Evolutionary conservation across 2,329 filamentous ascomycete genomes (phyloP).

Genomic region (Myriosclerotinia duriaeana): DNA sequence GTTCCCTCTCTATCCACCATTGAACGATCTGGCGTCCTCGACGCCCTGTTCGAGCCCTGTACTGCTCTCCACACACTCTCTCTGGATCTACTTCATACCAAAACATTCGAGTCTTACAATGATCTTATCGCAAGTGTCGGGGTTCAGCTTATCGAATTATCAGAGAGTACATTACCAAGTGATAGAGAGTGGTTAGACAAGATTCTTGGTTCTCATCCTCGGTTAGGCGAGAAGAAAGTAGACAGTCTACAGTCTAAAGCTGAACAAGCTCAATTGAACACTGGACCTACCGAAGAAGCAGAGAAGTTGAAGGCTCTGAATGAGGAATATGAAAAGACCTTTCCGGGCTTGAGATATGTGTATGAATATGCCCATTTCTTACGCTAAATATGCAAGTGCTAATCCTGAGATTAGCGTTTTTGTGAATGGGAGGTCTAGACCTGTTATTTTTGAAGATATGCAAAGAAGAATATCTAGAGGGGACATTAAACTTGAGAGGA

Average conservation of each 20-base stretch:
- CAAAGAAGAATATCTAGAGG: constrained; percentile 66
- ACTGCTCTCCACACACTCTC: constrained; percentile 70
- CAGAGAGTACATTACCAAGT: constrained; percentile 49
- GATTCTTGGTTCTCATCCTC: constrained; percentile 79
- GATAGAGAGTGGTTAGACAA: constrained; percentile 61
- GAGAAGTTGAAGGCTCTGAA: constrained; percentile 64
- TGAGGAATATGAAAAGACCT: constrained; percentile 72
- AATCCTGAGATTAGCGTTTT: constrained; percentile 60
- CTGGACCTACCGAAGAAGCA: constrained; percentile 55
- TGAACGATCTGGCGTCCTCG: constrained; percentile 60
- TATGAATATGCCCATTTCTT: constrained; percentile 36
- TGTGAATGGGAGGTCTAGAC: constrained; percentile 75
- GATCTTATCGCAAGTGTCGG: constrained; percentile 68
- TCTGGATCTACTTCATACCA: constrained; percentile 61
- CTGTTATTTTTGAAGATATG: constrained; percentile 82
- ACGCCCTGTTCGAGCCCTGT: constrained; percentile 83
- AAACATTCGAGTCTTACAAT: constrained; percentile 64
- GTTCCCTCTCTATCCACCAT: constrained; percentile 57
- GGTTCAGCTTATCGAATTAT: constrained; percentile 59
- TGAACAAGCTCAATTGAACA: constrained; percentile 76
- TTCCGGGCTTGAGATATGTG: constrained; percentile 83
- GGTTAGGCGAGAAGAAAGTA: constrained; percentile 77
- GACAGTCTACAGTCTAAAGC: constrained; percentile 78
- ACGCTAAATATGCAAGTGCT: constrained; percentile 23
- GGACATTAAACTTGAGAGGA: constrained; percentile 65